Base-by-base conservation (phyloP, 164 flowering plant genomes). In the Cinnamomum chago region DNA sequence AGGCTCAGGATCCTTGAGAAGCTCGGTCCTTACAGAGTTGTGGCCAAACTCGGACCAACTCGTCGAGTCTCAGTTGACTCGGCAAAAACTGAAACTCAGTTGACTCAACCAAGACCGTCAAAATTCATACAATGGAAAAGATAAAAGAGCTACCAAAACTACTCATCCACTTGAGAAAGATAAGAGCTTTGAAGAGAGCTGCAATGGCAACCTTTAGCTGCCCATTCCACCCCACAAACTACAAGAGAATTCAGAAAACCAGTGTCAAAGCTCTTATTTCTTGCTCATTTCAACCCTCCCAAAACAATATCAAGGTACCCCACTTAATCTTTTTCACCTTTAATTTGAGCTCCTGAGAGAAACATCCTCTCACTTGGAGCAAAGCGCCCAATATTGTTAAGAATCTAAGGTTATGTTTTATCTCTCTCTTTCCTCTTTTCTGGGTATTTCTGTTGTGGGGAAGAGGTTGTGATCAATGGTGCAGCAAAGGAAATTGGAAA, bases 401-500 rank as follows among this genome's bases (percentile, higher is more conserved):
- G 23, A 62, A 72, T 60, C 72, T 77, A 67, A 81, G 73, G 12
- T 24, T 11, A 33, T 50, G 62, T 52, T 30, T 30, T 58, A 50
- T 23, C 47, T 69, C 27, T 52, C 22, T 73, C 20, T 70, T 60
- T 47, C 71, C 5, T 33, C 1, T 70, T 15, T 23, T 52, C 52
- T 47, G 11, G 50, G 10, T 66, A 47, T 47, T 65, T 5, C 20
- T 60, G 33, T 73, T 72, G 35, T 72, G 60, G 75, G 58, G 47
- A 79, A 81, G 62, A 93, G 95, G 97, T 93, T 22, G 80, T 90
- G 28, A 81, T 94, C 51, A 90, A 92, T 86, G 98, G 98, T 77
- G 98, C 93, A 77, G 89, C 95, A 18, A 90, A 94, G 84, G 98
- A 94, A 65, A 92, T 94, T 70, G 98, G 97, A 23, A 85, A 86